Evolutionary conservation across 208 protist species (phyloP).

Genomic region (Trypanosoma scelopori): DNA sequence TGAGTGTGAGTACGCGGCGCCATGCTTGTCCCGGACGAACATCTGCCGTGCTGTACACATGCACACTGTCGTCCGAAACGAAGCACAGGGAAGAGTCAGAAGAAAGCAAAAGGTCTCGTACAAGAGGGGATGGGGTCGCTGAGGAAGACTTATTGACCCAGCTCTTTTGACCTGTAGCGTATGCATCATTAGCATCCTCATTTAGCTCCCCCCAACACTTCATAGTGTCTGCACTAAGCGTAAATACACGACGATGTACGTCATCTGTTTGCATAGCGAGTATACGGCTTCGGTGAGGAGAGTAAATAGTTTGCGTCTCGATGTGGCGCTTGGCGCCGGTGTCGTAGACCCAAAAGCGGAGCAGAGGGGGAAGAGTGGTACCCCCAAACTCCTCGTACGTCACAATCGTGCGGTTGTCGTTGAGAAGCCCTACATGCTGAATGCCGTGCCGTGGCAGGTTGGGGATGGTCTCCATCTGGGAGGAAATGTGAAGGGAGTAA

Average conservation of each 20-base stretch:
- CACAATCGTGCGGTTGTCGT: constrained; percentile 63
- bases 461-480: constrained; percentile 82
- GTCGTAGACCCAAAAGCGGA: constrained; percentile 86
- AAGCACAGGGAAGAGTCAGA: constrained; percentile 72
- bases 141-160: constrained; percentile 80
- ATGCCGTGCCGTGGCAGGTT: constrained; percentile 74
- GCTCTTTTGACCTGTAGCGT: constrained; percentile 28
- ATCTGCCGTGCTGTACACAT: constrained; percentile 52
- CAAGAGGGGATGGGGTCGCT: constrained; percentile 52
- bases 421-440: constrained; percentile 67
- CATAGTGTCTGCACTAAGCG: constrained; percentile 55
- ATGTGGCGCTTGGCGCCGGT: constrained; percentile 49
- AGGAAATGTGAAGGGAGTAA: constrained; percentile 87
- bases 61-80: constrained; percentile 77
- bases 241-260: constrained; percentile 65
- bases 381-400: constrained; percentile 80
- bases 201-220: constrained; percentile 79
- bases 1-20: constrained; percentile 50
- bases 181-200: constrained; percentile 58
- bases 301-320: constrained; percentile 76
- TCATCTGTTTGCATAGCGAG: constrained; percentile 62
- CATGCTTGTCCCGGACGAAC: constrained; percentile 60
- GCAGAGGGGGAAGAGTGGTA: constrained; percentile 55
- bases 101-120: constrained; percentile 55
- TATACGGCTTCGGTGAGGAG: constrained; percentile 63